Evolutionary conservation across 2,329 filamentous ascomycete genomes (phyloP).

Genomic region (Zasmidium citrigriseum): DNA sequence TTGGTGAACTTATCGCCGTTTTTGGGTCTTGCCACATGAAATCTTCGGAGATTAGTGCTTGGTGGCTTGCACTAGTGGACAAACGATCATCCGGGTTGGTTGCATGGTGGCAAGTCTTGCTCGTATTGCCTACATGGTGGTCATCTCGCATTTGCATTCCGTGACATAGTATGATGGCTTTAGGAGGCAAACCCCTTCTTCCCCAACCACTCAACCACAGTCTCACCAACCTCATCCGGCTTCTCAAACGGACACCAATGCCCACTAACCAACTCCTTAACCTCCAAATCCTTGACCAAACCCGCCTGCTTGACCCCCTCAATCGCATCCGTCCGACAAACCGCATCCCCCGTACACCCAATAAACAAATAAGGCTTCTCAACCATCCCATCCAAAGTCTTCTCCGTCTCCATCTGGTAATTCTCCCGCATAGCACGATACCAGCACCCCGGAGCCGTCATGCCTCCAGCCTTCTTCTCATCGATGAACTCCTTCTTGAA

Average conservation of each 20-base stretch:
- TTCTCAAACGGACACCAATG: constrained; percentile 32
- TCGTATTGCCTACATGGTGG: too few relatives aligned
- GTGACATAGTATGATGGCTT: too few relatives aligned
- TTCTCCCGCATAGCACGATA: constrained; percentile 34
- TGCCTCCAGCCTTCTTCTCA: constrained; percentile 32
- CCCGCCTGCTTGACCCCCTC: constrained; percentile 20
- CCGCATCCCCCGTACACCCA: constrained; percentile 28
- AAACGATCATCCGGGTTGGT: too few relatives aligned
- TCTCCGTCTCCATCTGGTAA: constrained; percentile 27
- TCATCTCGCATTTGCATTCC: too few relatives aligned
- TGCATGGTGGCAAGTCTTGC: too few relatives aligned
- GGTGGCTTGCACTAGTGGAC: too few relatives aligned
- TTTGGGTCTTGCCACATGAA: too few relatives aligned
- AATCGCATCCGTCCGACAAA: constrained; percentile 25
- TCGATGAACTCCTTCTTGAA: constrained; percentile 39
- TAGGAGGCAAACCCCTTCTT: constrained; percentile 15
- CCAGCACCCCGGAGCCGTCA: constrained; percentile 39
- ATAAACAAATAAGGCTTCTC: constrained; percentile 40
- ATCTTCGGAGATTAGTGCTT: too few relatives aligned
- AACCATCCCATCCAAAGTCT: constrained; percentile 19
- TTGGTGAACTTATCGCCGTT: too few relatives aligned
- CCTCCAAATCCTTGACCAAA: constrained; percentile 24
- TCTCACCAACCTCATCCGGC: constrained; percentile 25
- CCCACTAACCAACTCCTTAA: constrained; percentile 18
- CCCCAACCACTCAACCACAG: constrained; percentile 21